phyloP scores from a whole-genome alignment of 1,284 basidiomycete species.

The Vanrija sp. region DNA sequence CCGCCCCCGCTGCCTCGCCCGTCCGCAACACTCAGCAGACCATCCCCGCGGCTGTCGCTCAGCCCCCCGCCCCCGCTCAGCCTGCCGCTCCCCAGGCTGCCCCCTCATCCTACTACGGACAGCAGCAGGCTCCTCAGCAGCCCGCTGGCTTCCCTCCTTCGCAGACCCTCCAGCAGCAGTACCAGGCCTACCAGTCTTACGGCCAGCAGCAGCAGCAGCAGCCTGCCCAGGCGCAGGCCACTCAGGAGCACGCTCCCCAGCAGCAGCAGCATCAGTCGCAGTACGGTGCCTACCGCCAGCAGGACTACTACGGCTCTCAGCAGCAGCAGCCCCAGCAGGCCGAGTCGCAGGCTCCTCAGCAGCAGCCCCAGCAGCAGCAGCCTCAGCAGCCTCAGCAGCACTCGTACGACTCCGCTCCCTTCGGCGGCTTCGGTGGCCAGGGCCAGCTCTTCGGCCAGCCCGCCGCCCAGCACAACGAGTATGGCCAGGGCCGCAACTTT shows the following conservation, averaged over 20 bases:
- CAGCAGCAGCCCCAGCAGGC: constrained; percentile 22
- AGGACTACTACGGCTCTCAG: constrained; percentile 30
- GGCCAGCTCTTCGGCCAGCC: constrained; percentile 15
- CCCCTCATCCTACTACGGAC: constrained; percentile 10
- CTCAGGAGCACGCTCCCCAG: constrained; percentile 20
- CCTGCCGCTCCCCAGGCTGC: constrained; percentile 6
- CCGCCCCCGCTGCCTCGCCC: constrained; percentile 13
- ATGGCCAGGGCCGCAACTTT: constrained; percentile 31
- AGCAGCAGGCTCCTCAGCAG: constrained; percentile 20
- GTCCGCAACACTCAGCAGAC: constrained; percentile 8
- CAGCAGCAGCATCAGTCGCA: constrained; percentile 24
- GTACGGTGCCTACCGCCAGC: constrained; percentile 33
- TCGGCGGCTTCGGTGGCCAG: constrained; percentile 17
- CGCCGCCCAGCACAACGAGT: constrained; percentile 17
- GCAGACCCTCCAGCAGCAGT: constrained; percentile 38
- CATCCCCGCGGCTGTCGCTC: constrained; percentile 13
- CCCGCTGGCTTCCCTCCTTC: constrained; percentile 30
- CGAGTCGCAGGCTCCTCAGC: constrained; percentile 13
- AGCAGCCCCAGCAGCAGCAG: constrained; percentile 20
- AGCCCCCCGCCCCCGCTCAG: constrained; percentile 15
- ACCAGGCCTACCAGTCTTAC: constrained; percentile 33
- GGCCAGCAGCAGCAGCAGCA: constrained; percentile 30
- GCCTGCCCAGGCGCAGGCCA: constrained; percentile 22
- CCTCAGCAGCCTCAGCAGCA: constrained; percentile 28
- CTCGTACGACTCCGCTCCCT: constrained; percentile 21